Percentiles rank a stretch among this genome's conserved stretches.
Evolutionary conservation across 768 basidiomycete genomes (phyloP).

Genomic region (Mycena pura): DNA sequence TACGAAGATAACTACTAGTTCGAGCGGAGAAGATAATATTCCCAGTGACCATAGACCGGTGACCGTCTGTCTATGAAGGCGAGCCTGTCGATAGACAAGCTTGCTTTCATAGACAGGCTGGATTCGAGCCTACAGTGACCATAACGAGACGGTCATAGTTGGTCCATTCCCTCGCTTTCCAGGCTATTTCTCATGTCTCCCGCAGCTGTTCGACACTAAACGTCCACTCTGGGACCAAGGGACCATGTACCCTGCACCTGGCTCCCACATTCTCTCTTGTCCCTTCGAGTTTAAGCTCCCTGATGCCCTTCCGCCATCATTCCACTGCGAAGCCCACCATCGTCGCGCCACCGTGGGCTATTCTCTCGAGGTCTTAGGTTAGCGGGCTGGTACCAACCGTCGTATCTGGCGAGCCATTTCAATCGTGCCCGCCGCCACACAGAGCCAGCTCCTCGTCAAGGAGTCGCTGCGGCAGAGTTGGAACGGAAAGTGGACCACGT

Average conservation of each 20-base stretch:
- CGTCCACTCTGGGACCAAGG: neutral
- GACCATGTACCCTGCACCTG: neutral
- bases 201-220: neutral
- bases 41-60: too few species aligned
- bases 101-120: too few species aligned
- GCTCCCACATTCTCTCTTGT: constrained; percentile 1
- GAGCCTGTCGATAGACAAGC: too few species aligned
- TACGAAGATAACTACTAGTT: too few species aligned
- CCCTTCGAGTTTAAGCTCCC: constrained; percentile 6
- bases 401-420: neutral
- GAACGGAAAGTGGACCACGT: neutral
- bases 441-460: neutral
- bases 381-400: neutral
- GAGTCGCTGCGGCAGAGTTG: constrained; percentile 6
- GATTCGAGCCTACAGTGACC: too few species aligned
- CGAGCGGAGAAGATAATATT: too few species aligned
- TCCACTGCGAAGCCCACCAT: neutral
- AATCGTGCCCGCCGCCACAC: neutral
- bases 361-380: constrained; percentile 8
- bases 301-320: neutral
- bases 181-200: too few species aligned
- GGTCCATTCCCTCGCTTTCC: too few species aligned
- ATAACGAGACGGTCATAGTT: too few species aligned
- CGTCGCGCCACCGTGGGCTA: neutral
- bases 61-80: too few species aligned